Base-by-base conservation (phyloP, 805 yeast genomes). In the Candida insectorum region DNA sequence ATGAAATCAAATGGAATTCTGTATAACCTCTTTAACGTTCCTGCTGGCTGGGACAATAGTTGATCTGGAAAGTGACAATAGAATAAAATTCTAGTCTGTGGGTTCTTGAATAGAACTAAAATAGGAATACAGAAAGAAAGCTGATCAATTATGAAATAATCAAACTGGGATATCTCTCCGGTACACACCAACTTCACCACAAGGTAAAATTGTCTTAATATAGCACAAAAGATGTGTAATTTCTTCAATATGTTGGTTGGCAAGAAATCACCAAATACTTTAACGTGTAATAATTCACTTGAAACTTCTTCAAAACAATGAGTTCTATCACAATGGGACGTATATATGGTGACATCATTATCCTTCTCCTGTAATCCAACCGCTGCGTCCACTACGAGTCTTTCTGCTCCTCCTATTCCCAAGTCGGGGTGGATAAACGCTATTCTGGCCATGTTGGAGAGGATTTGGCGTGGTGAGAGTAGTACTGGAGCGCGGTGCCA, bases 1-100 rank as follows among this genome's bases (percentile, higher is more conserved):
- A 84, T 60, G n/a, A 62, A 45, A 56, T 93, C 96, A 57, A 93
- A 91, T 1, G 96, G 93, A 4, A 72, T 33, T 41, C 99, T 68
- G 58, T 93, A 93, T 0, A 84, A 31, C 39, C 60, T 63, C 48
- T 87, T 81, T 6, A 82, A 17, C 1, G 69, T 17, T 2, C 80
- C 63, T 3, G 71, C 63, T 33, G 81, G 80, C 25, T 41, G 39
- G 0, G 96, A 81, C 26, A 91, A 62, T 30, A 82, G 65, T 51
- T 83, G 82, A 57, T 93, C 99, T 0, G 99, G 98, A 57, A 91
- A 91, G 63, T 93, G 99, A 51, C 98, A 89, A 58, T 93, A 93
- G 53, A 91, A 93, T 32, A 93, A 60, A 3, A 85, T 71, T 31
- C 75, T 75, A 2, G 82, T 55, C 6, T 58, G 34, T 1, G 45